Evolutionary conservation across 441 rosid genomes (phyloP).

Genomic region (Populus hybrid): DNA sequence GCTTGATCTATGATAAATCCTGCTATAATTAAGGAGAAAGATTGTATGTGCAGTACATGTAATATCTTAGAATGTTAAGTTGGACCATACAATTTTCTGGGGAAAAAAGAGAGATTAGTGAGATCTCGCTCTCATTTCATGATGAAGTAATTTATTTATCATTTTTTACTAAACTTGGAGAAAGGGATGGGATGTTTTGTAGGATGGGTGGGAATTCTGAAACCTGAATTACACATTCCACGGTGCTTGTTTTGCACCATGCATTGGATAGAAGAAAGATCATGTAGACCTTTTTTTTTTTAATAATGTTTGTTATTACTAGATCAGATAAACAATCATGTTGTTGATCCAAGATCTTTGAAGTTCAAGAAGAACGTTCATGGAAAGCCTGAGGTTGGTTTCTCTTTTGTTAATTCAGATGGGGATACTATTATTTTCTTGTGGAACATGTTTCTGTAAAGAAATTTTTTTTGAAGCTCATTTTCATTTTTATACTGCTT

Average conservation of each 20-base stretch:
- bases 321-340: slow-evolving; percentile 62
- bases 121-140: not conserved
- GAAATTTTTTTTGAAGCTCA: no score
- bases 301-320: slow-evolving; percentile 8
- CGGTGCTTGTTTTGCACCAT: not conserved
- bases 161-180: not conserved
- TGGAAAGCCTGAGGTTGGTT: slow-evolving; percentile 90
- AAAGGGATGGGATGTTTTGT: not conserved
- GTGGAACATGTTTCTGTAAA: not conserved
- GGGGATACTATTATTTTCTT: not conserved
- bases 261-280: no score
- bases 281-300: not conserved
- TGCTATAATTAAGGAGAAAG: not conserved
- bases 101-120: not conserved
- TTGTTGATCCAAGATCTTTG: slow-evolving; percentile 53
- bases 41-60: not conserved
- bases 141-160: not conserved
- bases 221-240: not conserved
- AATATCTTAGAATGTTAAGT: not conserved
- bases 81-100: not conserved
- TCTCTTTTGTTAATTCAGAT: no score
- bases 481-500: no score
- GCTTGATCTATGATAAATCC: not conserved
- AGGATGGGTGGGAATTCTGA: not conserved
- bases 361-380: slow-evolving; percentile 66